Conservation (phyloP, 1,139 yeast species). For the Geotrichum reessii region DNA sequence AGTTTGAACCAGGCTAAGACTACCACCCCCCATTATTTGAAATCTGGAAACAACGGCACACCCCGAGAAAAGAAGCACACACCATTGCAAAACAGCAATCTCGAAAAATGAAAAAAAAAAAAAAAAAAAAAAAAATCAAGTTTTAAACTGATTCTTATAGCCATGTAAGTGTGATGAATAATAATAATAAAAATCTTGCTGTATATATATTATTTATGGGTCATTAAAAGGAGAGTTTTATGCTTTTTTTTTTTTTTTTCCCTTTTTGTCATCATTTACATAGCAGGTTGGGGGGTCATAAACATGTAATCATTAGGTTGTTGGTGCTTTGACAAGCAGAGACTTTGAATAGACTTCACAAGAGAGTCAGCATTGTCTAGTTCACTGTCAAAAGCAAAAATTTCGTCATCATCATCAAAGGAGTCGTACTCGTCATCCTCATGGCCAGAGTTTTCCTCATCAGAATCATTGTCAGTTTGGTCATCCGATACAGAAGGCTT, state of each 20-base stretch:
- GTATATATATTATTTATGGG: background rate
- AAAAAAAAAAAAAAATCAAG: too few relatives aligned
- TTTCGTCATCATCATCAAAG: slow-evolving; percentile 20
- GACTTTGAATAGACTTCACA: background rate
- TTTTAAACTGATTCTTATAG: background rate
- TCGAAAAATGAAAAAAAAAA: background rate
- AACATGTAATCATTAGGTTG: background rate
- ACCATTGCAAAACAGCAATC: background rate
- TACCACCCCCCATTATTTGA: too few relatives aligned
- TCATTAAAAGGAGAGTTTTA: background rate
- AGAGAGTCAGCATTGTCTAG: slow-evolving; percentile 2
- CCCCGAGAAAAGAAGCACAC: too few relatives aligned
- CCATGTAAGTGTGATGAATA: background rate
- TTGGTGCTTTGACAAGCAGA: background rate
- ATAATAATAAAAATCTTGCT: background rate
- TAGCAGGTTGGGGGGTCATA: background rate
- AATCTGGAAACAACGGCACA: background rate
- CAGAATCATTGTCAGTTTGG: slow-evolving; percentile 16
- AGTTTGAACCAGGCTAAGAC: background rate
- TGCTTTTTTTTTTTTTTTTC: background rate
- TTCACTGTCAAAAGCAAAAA: slow-evolving; percentile 5
- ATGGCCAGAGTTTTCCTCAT: slow-evolving; percentile 21
- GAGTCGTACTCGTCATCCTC: slow-evolving; percentile 17
- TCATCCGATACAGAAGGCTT: slow-evolving; percentile 18
- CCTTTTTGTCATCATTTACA: background rate